phyloP scores from a whole-genome alignment of 2,329 filamentous ascomycete genomes.

The Acephala macrosclerotiorum region DNA sequence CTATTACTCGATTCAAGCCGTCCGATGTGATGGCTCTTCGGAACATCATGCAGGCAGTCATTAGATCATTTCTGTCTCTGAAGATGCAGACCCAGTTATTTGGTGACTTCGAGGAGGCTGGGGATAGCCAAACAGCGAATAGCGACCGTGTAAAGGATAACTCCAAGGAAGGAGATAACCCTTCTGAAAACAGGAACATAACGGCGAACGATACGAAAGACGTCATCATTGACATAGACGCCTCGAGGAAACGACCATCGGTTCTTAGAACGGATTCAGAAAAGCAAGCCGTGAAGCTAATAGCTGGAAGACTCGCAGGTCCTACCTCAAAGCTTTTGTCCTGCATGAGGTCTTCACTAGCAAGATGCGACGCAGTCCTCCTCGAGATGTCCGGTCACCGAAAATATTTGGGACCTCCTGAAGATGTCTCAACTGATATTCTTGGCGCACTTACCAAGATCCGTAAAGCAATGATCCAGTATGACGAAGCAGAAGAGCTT shows the following conservation, averaged over 20 bases:
- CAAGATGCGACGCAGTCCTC: constrained; percentile 58
- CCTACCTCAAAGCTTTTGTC: constrained; percentile 56
- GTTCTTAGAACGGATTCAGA: constrained; percentile 40
- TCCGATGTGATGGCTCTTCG: constrained; percentile 57
- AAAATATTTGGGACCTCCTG: constrained; percentile 53
- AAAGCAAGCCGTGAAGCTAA: constrained; percentile 42
- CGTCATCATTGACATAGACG: constrained; percentile 48
- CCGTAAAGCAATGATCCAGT: constrained; percentile 52
- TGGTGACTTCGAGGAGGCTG: constrained; percentile 39
- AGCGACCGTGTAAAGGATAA: neutral
- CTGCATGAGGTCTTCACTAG: constrained; percentile 54
- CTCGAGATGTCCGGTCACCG: constrained; percentile 62
- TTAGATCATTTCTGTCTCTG: constrained; percentile 60
- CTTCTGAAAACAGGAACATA: neutral
- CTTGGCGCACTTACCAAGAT: constrained; percentile 50
- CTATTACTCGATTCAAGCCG: constrained; percentile 59
- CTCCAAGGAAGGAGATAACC: neutral
- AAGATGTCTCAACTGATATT: constrained; percentile 52
- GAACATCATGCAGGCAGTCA: constrained; percentile 62
- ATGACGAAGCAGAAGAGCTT: constrained; percentile 55
- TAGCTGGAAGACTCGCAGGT: constrained; percentile 48
- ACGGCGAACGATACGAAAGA: constrained; percentile 30
- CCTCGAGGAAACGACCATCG: constrained; percentile 31
- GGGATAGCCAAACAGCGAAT: neutral
- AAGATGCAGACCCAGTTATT: constrained; percentile 57